Percentiles rank a stretch among this genome's conserved stretches.
These are phyloP conservation scores for Eucalyptus cloeziana DNA, from an alignment of 345 rosid genomes.

Conservation along the genomic window DNA sequence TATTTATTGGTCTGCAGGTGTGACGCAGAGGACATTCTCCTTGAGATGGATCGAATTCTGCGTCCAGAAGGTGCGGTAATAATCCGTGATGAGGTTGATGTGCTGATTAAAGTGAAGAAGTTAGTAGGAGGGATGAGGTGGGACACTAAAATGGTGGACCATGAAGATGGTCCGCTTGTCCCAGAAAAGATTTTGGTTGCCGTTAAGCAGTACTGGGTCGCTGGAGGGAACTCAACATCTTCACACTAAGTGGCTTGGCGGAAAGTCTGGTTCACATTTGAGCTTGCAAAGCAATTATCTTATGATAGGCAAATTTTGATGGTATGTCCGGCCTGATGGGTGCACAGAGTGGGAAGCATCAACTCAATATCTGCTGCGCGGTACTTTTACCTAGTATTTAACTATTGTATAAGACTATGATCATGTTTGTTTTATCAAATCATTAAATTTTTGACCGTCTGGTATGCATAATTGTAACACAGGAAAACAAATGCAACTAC, in stretches of 20 bases:
- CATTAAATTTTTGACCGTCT: not conserved
- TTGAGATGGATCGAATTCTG: conserved; percentile 95
- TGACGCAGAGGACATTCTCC: conserved; percentile 69
- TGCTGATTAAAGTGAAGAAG: conserved; percentile 70
- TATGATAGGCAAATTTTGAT: not conserved
- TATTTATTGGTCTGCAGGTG: conserved; percentile 37
- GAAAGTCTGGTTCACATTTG: not conserved
- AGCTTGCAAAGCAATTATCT: not conserved
- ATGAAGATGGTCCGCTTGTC: conserved; percentile 96
- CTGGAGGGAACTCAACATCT: conserved; percentile 58
- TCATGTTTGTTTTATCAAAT: not conserved
- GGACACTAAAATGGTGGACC: conserved; percentile 94
- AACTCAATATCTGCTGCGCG: not conserved
- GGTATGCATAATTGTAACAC: not conserved
- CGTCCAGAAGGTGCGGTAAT: conserved; percentile 98
- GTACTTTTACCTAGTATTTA: not conserved
- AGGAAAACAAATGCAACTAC: not conserved
- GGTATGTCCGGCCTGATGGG: not conserved
- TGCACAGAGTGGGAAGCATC: not conserved
- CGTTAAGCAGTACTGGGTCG: conserved; percentile 96
- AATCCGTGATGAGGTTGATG: conserved; percentile 81
- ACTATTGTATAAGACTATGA: not conserved
- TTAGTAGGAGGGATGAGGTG: conserved; percentile 82
- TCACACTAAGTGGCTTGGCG: conserved; percentile 2
- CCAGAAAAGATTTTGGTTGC: conserved; percentile 85